Evolutionary conservation across 192 early-diverging fungal genomes (phyloP).

Genomic region (Oehlia diaphana): DNA sequence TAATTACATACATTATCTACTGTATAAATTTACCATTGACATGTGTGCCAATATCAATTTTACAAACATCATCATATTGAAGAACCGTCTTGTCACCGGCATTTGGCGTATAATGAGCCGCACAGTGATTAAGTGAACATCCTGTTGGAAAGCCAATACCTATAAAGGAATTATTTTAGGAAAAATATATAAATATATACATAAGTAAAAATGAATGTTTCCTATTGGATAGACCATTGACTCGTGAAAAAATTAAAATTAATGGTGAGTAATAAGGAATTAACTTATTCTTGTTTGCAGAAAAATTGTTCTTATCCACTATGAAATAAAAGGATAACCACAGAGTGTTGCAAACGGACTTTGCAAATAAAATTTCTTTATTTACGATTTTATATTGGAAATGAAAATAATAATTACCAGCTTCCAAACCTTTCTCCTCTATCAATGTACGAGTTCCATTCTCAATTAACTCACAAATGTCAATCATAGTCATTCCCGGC

Average conservation of each 20-base stretch:
- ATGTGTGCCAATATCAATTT: constrained; percentile 96
- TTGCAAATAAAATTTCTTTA: neutral
- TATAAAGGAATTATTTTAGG: neutral
- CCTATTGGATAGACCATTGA: constrained; percentile 24
- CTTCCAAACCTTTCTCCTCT: constrained; percentile 81
- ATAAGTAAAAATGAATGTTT: constrained; percentile 14
- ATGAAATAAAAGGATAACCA: constrained; percentile 8
- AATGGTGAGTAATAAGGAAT: constrained; percentile 15
- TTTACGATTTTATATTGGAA: neutral
- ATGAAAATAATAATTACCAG: constrained; percentile 37
- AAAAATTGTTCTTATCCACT: constrained; percentile 31
- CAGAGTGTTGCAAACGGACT: constrained; percentile 31
- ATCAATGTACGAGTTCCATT: constrained; percentile 89
- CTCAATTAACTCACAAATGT: constrained; percentile 91
- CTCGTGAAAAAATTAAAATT: neutral
- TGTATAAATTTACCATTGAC: constrained; percentile 65
- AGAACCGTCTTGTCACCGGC: constrained; percentile 92
- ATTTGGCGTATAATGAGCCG: constrained; percentile 98
- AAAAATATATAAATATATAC: neutral
- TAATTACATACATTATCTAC: neutral
- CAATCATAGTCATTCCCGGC: constrained; percentile 94
- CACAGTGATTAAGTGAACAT: constrained; percentile 89
- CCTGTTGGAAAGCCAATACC: constrained; percentile 97
- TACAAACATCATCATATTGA: constrained; percentile 88
- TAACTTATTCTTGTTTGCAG: constrained; percentile 25